Evolutionary conservation across 2,329 filamentous ascomycete genomes (phyloP), one percentile per base, ranked within the genome.

Genomic region (Pochonia chlamydosporia): DNA sequence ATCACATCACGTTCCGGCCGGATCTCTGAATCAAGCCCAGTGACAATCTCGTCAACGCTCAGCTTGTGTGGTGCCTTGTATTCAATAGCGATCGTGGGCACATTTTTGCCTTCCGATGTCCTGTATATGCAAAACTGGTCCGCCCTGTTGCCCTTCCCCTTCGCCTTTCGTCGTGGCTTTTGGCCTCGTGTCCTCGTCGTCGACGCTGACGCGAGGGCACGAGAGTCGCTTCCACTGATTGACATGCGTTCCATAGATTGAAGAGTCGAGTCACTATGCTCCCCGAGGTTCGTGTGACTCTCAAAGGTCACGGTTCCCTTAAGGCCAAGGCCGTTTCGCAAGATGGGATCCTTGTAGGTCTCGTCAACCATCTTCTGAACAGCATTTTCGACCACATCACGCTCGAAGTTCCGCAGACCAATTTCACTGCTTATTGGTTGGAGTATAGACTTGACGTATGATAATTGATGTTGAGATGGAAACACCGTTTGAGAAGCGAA

Each of bases 51-150:
- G 26, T 64, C 56, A 9, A 44, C 36, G 8, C 49, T 63, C 24
- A 70, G 51, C 54, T 70, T 67, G 47, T 69, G 58, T 23, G 64
- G 67, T 25, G 64, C 48, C 49, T 69, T 68, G 49, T 70, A 68
- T 47, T 70, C 58, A 49, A 68, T 68, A 5, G 62, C 62, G 20
- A 61, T 16, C 4, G 14, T 16, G 1, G 45, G 33, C 2, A 13
- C 14, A 2, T 7, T 25, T 39, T 14, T 14, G 18, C 30, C 49
- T 8, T 52, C 40, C 0, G 44, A 48, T n/a, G 30, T 46, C 0
- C 47, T 39, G 46, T 53, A 55, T 30, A 59, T 52, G 43, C 54
- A 59, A 41, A 65, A 67, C 30, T 65, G 59, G 48, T 68, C 62
- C 40, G 56, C 62, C 46, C 48, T 55, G 31, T 59, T 59, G 35